Conservation (phyloP, 306 rosid genomes). For the Prunus dulcis region DNA sequence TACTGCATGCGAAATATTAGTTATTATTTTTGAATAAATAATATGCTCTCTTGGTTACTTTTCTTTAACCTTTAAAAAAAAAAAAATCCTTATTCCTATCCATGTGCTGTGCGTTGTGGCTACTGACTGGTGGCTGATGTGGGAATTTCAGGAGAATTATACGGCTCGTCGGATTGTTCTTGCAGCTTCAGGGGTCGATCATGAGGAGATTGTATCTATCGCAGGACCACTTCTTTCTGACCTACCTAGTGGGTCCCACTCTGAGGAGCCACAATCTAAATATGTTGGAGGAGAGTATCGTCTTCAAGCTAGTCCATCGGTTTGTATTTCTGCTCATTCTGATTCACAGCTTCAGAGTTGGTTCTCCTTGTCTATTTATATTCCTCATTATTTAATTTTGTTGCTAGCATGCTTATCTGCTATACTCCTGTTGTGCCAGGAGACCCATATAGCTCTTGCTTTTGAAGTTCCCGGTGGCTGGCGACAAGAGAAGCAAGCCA, state of each 20-base stretch:
- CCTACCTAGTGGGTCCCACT: constrained; percentile 53
- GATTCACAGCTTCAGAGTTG: background rate
- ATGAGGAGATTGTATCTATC: constrained; percentile 73
- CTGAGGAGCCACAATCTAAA: constrained; percentile 60
- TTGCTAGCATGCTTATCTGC: constrained; percentile 15
- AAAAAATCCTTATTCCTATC: background rate
- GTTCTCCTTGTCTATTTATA: background rate
- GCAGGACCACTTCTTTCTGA: constrained; percentile 93
- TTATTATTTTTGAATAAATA: constrained; percentile 11
- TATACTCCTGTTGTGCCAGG: constrained; percentile 39
- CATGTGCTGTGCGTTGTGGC: background rate
- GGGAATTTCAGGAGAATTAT: constrained; percentile 76
- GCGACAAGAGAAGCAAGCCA: constrained; percentile 81
- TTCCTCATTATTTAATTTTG: background rate
- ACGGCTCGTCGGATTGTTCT: constrained; percentile 94
- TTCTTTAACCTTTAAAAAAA: background rate
- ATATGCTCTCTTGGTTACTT: background rate
- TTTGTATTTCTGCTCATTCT: constrained; percentile 31
- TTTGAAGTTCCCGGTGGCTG: constrained; percentile 99
- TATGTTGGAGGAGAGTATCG: constrained; percentile 97
- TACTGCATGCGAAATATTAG: background rate
- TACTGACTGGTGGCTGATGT: constrained; percentile 27
- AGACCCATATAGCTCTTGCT: constrained; percentile 89
- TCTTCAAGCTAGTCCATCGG: constrained; percentile 73
- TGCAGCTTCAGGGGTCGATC: constrained; percentile 93